Base-by-base conservation (phyloP, 2,329 filamentous ascomycete species). In the Monosporascus sp. region DNA sequence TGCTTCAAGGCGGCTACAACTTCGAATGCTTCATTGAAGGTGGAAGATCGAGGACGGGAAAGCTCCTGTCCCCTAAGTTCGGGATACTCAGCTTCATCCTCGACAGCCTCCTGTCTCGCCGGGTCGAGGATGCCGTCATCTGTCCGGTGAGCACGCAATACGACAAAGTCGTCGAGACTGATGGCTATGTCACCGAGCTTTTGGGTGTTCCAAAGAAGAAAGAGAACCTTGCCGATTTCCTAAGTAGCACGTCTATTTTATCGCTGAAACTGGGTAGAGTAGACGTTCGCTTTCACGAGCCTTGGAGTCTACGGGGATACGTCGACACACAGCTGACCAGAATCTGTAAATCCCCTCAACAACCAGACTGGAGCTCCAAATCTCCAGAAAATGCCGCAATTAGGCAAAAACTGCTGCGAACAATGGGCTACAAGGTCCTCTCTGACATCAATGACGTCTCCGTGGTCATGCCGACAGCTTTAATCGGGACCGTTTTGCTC, bases 1-100 rank as follows among this genome's bases (percentile, higher is more conserved):
- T 99, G 44, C 77, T 99, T 3, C 89, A 94, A 65, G 86, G 90
- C 58, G 94, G 94, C 0, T 96, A 87, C 72, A 97, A 99, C 68
- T 84, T 99, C 48, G 93, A 97, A 70, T 99, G 94, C 70, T 99
- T 99, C 64, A 95, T 99, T 55, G 94, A 99, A 73, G 94, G 94
- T 17, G 92, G 93, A 1, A 82, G 94, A 18, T 97, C 92, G 35
- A 80, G 94, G 50, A 99, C 93, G 0, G 94, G 94, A 28, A 99
- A 99, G 72, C 80, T 99, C 3, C 72, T 99, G 14, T 87, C 91
- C 2, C 94, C 94, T 1, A 97, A 97, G 66, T 97, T 97, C 60
- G 94, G 94, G 9, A 97, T 99, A 55, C 74, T 99, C 28, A 89
- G 85, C 64, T 99, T 97, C 63, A 82, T 97, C 40, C 75, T 99